Conservation (phyloP, 2,329 filamentous ascomycete species). For the Calonectria multiphialidica region DNA sequence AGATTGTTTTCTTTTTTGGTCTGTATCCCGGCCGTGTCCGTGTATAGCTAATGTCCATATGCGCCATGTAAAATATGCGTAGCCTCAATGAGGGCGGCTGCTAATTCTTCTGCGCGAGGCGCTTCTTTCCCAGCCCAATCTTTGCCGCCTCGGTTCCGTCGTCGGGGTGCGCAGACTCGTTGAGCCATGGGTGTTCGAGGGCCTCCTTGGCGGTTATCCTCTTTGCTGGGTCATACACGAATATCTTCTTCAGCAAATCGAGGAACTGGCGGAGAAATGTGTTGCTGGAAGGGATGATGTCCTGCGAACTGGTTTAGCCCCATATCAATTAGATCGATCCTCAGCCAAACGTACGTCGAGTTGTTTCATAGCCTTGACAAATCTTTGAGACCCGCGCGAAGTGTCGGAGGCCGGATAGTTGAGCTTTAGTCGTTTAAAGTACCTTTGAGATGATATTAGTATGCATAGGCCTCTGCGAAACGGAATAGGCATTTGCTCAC, state of each 20-base stretch:
- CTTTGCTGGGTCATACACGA: conserved; percentile 74
- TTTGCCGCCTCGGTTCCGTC: conserved; percentile 74
- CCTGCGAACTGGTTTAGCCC: conserved; percentile 56
- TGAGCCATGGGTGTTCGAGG: conserved; percentile 65
- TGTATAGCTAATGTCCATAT: neutral
- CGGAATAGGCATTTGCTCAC: neutral
- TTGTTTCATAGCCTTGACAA: neutral
- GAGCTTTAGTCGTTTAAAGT: neutral
- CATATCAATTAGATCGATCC: too few relatives aligned
- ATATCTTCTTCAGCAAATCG: conserved; percentile 74
- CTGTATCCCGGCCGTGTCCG: neutral
- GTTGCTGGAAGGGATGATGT: conserved; percentile 72
- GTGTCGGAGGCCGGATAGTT: neutral
- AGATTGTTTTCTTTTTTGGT: neutral
- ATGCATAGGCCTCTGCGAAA: too few relatives aligned
- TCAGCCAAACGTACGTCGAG: neutral
- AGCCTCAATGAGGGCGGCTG: neutral
- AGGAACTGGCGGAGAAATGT: conserved; percentile 72
- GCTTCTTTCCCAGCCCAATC: neutral
- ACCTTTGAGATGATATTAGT: neutral
- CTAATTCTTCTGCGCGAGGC: neutral
- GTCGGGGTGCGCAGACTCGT: conserved; percentile 64
- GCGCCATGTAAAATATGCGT: neutral
- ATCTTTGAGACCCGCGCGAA: neutral
- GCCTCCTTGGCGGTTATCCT: conserved; percentile 77